phyloP scores from a whole-genome alignment of 768 basidiomycete species.

The Serendipita vermifera region DNA sequence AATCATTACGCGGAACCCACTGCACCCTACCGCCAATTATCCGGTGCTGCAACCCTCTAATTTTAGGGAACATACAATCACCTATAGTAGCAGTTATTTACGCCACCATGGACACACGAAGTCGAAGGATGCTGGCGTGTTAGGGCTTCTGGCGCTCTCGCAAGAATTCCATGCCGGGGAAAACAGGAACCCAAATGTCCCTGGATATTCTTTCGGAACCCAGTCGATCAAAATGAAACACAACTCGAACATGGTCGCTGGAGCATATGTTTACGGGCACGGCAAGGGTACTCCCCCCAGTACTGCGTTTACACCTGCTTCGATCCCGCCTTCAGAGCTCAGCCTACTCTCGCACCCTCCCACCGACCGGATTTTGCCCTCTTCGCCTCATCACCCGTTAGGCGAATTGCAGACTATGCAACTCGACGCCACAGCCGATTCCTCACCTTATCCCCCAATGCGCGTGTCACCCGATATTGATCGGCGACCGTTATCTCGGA shows the following conservation, averaged over 20 bases:
- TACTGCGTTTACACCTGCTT: neutral
- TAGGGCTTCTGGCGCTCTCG: neutral
- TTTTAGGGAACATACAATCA: neutral
- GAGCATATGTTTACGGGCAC: neutral
- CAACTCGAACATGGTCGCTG: neutral
- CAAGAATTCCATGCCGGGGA: neutral
- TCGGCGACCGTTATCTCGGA: too few species aligned
- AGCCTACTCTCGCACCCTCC: constrained; percentile 5
- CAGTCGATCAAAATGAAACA: too few species aligned
- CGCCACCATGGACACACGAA: neutral
- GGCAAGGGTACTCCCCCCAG: neutral
- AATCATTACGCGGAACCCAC: neutral
- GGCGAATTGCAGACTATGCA: too few species aligned
- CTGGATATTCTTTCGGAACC: neutral
- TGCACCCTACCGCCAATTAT: neutral
- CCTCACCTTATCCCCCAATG: too few species aligned
- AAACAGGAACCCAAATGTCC: neutral
- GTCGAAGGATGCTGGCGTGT: neutral
- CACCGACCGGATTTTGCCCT: neutral
- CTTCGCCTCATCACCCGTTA: too few species aligned
- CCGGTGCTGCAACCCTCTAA: neutral
- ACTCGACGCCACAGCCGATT: too few species aligned
- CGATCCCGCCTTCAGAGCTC: neutral
- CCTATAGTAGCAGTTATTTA: too few species aligned
- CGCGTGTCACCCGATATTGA: too few species aligned